Conservation (phyloP, 441 rosid species). For the Isatis lusitanica region DNA sequence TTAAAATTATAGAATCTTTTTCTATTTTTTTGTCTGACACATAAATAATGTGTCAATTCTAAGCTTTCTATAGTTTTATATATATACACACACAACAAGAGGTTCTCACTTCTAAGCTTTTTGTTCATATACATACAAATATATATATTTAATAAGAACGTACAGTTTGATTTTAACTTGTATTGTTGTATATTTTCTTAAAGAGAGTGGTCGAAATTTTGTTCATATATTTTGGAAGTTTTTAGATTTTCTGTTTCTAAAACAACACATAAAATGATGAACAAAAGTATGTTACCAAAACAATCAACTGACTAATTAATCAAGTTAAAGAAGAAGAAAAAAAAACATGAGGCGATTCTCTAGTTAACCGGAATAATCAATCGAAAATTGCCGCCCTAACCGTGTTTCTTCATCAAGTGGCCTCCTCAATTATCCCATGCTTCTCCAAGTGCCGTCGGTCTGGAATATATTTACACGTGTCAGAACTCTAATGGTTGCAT, state of each 20-base stretch:
- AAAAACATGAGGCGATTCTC: constrained; percentile 1
- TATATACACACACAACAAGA: not conserved
- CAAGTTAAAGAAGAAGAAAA: not conserved
- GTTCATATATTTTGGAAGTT: not conserved
- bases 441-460: constrained; percentile 37
- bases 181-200: not conserved
- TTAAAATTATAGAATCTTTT: not conserved
- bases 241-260: not conserved
- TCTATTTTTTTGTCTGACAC: not conserved
- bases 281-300: too few species aligned
- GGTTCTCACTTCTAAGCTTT: not conserved
- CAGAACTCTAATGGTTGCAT: not conserved
- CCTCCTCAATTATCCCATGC: constrained; percentile 31
- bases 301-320: not conserved
- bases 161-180: not conserved
- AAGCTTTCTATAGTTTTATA: not conserved
- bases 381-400: constrained; percentile 3
- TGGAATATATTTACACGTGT: constrained; percentile 35
- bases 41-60: not conserved
- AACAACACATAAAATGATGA: not conserved
- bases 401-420: constrained; percentile 39
- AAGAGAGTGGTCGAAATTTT: not conserved
- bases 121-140: not conserved
- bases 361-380: constrained; percentile 10
- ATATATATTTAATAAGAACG: not conserved